Base-by-base conservation (phyloP, 768 basidiomycete species). In the Macrolepiota albuminosa region DNA sequence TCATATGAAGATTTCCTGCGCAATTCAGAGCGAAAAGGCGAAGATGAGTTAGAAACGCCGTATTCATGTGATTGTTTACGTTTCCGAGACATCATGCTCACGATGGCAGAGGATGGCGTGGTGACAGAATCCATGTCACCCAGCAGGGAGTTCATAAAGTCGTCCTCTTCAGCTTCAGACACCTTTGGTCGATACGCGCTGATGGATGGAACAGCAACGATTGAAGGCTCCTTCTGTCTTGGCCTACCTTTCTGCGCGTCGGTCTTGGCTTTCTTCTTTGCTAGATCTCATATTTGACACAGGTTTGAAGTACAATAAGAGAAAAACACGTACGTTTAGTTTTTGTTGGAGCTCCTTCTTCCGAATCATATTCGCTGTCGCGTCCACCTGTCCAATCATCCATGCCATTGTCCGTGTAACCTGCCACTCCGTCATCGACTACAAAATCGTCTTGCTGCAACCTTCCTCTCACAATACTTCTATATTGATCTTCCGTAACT, bases 331-430 rank as follows among this genome's bases (percentile, higher is more conserved):
- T 59, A 79, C 81, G 63, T 67, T 75, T 80, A 68, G 73, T 78
- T 67, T 75, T 78, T 61, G 64, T 75, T 34, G 75, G 73, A 5
- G 74, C 74, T 18, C 85, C 86, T 45, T 83, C 83, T 55, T 84
- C 85, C 9, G 75, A 76, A 14, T 86, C 82, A 7, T 81, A 79
- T 33, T 81, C 82, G n/a, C 83, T 80, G 50, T 81, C 78, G 33
- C 81, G 78, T 9, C 77, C 82, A 31, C 80, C 82, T 36, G 82
- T 84, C 88, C 93, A 98, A 68, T 96, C 95, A 60, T 98, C 97
- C 86, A 94, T 88, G 5, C 97, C 97, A 69, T 97, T 93, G 76
- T 99, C 97, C 71, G 89, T 87, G 67, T 99, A 98, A 6, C 93
- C 97, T 14, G 79, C 82, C 0, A 89, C 83, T 31, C 94, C 94